Evolutionary conservation across 352 stramenopile genomes (phyloP).

Genomic region (Salisapilia sapeloensis): DNA sequence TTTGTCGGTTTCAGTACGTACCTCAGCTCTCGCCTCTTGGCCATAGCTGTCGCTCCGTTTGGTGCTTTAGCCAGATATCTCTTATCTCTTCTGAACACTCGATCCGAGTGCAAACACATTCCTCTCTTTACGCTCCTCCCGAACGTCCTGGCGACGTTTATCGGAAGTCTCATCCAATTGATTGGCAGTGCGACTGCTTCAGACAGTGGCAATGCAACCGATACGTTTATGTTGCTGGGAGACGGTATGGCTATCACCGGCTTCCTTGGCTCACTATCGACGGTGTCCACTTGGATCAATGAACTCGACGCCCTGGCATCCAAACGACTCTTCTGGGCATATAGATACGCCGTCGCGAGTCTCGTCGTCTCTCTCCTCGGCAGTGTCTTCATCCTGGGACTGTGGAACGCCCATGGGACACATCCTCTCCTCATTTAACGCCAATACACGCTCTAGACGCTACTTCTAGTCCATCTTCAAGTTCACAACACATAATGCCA

Average conservation of each 20-base stretch:
- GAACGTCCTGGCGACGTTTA: slow-evolving; percentile 29
- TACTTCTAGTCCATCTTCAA: slow-evolving; percentile 6
- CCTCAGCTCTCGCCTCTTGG: slow-evolving; percentile 22
- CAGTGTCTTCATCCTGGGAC: slow-evolving; percentile 35
- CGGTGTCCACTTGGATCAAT: slow-evolving; percentile 48
- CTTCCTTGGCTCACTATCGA: slow-evolving; percentile 49
- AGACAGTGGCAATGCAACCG: slow-evolving; percentile 10
- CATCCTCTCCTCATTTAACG: slow-evolving; percentile 11
- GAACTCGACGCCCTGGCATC: slow-evolving; percentile 32
- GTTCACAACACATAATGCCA: too few relatives aligned
- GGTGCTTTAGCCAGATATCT: slow-evolving; percentile 36
- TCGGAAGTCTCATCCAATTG: slow-evolving; percentile 26
- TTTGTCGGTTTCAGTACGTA: slow-evolving; percentile 31
- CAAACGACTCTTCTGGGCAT: slow-evolving; percentile 23
- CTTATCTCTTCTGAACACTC: slow-evolving; percentile 30
- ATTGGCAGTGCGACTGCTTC: slow-evolving; percentile 13
- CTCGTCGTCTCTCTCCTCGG: slow-evolving; percentile 28
- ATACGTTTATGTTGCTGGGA: slow-evolving; percentile 21
- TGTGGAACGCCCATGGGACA: slow-evolving; percentile 20
- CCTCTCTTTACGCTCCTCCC: slow-evolving; percentile 47
- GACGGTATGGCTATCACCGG: slow-evolving; percentile 25
- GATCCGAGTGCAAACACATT: slow-evolving; percentile 26
- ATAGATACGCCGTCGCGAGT: slow-evolving; percentile 27
- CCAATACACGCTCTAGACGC: slow-evolving; percentile 7
- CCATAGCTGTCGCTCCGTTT: slow-evolving; percentile 36